phyloP scores from a whole-genome alignment of 192 early-diverging fungal species.

The Jimgerdemannia flammicorona region DNA sequence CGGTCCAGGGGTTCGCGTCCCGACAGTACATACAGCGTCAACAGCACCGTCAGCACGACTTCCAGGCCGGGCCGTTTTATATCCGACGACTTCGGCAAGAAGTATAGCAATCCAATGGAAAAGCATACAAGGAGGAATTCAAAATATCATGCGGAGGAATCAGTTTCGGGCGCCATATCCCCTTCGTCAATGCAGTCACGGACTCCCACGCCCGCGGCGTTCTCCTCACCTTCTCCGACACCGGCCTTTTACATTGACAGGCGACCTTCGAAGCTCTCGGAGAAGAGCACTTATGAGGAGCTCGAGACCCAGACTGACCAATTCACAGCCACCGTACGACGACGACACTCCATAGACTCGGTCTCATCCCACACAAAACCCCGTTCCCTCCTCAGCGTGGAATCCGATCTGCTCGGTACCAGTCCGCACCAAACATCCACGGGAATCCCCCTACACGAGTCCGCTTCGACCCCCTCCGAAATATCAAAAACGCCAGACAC shows the following conservation, averaged over 20 bases:
- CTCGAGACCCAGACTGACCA: background rate
- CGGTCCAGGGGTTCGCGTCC: too few relatives aligned
- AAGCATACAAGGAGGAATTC: background rate
- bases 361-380: background rate
- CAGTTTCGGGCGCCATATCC: background rate
- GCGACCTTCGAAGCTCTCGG: background rate
- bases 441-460: background rate
- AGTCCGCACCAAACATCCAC: background rate
- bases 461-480: background rate
- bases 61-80: background rate
- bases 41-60: background rate
- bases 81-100: background rate
- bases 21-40: background rate
- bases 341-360: background rate
- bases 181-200: background rate
- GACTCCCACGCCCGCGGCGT: background rate
- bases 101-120: background rate
- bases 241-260: background rate
- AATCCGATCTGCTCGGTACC: background rate
- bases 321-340: background rate
- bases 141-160: background rate
- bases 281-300: background rate
- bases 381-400: background rate
- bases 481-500: background rate
- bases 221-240: background rate